Evolutionary conservation across 306 rosid genomes (phyloP).

Genomic region (Vicia faba): DNA sequence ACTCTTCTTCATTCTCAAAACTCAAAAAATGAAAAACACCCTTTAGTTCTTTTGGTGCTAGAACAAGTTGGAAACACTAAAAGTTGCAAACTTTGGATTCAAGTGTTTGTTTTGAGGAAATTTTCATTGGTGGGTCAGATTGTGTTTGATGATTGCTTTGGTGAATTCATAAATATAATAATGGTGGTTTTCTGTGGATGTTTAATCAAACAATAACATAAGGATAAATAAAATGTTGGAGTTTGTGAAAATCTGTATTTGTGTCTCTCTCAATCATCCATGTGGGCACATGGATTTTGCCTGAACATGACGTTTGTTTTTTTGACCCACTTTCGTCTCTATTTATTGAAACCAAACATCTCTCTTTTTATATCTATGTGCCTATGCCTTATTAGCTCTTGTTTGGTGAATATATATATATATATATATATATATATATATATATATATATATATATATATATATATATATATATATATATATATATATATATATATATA

Average conservation of each 20-base stretch:
- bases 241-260: constrained; percentile 35
- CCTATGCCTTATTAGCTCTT: constrained; percentile 14
- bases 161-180: constrained; percentile 46
- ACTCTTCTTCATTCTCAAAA: constrained; percentile 67
- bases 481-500: no score
- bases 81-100: constrained; percentile 24
- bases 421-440: no score
- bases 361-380: constrained; percentile 32
- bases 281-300: constrained; percentile 97
- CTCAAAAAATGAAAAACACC: constrained; percentile 20
- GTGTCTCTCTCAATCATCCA: constrained; percentile 61
- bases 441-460: no score
- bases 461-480: no score
- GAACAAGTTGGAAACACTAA: constrained; percentile 24
- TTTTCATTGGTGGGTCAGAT: constrained; percentile 36
- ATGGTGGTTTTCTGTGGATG: constrained; percentile 47
- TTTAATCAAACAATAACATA: not conserved
- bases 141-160: constrained; percentile 3
- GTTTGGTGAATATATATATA: no score
- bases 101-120: constrained; percentile 36
- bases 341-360: constrained; percentile 39
- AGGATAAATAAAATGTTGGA: not conserved
- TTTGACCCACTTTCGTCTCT: constrained; percentile 59
- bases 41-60: constrained; percentile 12
- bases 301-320: constrained; percentile 83